Evolutionary conservation across 805 yeast genomes (phyloP).

Genomic region (Candida loeiensis): DNA sequence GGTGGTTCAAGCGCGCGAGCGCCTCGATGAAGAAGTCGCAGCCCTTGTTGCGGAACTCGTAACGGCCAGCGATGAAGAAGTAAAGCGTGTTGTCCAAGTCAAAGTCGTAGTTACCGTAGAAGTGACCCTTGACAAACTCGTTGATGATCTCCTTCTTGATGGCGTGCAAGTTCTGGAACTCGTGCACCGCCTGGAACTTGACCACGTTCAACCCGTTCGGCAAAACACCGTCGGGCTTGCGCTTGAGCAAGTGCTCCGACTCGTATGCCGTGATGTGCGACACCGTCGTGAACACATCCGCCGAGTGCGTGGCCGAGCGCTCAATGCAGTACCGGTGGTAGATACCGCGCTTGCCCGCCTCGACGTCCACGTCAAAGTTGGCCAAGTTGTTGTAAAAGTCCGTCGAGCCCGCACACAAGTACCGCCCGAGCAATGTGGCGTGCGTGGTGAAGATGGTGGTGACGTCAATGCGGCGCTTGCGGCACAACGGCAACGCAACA

Average conservation of each 20-base stretch:
- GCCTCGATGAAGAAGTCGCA: conserved; percentile 93
- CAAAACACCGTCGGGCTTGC: conserved; percentile 96
- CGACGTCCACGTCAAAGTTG: conserved; percentile 91
- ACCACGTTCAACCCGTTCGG: conserved; percentile 96
- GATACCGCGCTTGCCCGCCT: conserved; percentile 96
- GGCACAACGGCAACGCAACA: conserved; percentile 86
- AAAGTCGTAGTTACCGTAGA: conserved; percentile 94
- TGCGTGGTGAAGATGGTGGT: conserved; percentile 97
- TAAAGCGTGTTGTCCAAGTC: conserved; percentile 90
- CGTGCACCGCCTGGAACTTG: conserved; percentile 96
- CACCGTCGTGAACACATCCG: conserved; percentile 96
- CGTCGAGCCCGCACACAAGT: conserved; percentile 92
- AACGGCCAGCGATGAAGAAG: conserved; percentile 95
- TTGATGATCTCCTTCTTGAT: conserved; percentile 85
- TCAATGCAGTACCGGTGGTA: conserved; percentile 96
- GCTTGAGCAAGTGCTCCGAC: conserved; percentile 83
- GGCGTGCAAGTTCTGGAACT: conserved; percentile 95
- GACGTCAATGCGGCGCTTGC: conserved; percentile 87
- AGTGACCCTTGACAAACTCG: conserved; percentile 94
- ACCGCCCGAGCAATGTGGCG: conserved; percentile 92
- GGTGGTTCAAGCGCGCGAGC: conserved; percentile 85
- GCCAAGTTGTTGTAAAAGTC: conserved; percentile 92
- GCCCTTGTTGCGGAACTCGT: conserved; percentile 95
- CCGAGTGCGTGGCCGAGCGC: conserved; percentile 91
- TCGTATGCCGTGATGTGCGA: conserved; percentile 97